These are phyloP conservation scores for Aegilops bicornis DNA, from an alignment of 176 grass and related monocot species.

Conservation along the genomic window DNA sequence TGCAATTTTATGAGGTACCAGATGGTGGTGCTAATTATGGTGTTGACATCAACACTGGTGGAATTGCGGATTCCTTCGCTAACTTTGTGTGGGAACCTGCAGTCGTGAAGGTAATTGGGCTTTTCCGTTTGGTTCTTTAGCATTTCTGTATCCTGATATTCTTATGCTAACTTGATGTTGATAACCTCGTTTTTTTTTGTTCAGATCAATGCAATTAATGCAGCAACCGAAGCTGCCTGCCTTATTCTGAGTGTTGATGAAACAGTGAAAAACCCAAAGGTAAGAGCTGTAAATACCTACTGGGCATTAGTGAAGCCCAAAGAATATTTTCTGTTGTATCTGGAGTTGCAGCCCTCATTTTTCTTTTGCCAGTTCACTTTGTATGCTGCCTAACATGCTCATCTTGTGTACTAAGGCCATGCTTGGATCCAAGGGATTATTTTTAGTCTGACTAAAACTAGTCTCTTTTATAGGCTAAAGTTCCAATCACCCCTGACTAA, in stretches of 20 bases:
- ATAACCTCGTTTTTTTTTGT: slow-evolving; percentile 6
- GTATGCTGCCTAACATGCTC: background rate
- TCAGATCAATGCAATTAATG: slow-evolving; percentile 98
- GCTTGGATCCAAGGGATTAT: too few species aligned
- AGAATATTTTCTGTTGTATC: background rate
- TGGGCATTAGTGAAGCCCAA: background rate
- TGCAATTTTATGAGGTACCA: slow-evolving; percentile 22
- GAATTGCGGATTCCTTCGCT: slow-evolving; percentile 88
- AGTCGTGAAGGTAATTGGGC: slow-evolving; percentile 82
- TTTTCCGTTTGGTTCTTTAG: slow-evolving; percentile 20
- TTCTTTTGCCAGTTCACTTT: background rate
- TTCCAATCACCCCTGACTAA: too few species aligned
- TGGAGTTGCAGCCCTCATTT: background rate
- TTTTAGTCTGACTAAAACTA: too few species aligned
- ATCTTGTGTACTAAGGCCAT: background rate
- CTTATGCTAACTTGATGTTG: background rate
- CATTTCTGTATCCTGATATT: background rate
- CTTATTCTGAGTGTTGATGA: slow-evolving; percentile 93
- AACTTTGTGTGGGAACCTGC: slow-evolving; percentile 99
- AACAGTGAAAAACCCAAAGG: slow-evolving; percentile 98
- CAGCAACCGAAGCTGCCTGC: slow-evolving; percentile 80
- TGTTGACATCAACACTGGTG: slow-evolving; percentile 92
- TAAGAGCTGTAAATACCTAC: slow-evolving; percentile 26
- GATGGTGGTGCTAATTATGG: slow-evolving; percentile 94
- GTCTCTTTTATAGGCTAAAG: too few species aligned